These are phyloP conservation scores for Plasmopara muralis DNA, from an alignment of 352 stramenopile species.

Conservation along the genomic window DNA sequence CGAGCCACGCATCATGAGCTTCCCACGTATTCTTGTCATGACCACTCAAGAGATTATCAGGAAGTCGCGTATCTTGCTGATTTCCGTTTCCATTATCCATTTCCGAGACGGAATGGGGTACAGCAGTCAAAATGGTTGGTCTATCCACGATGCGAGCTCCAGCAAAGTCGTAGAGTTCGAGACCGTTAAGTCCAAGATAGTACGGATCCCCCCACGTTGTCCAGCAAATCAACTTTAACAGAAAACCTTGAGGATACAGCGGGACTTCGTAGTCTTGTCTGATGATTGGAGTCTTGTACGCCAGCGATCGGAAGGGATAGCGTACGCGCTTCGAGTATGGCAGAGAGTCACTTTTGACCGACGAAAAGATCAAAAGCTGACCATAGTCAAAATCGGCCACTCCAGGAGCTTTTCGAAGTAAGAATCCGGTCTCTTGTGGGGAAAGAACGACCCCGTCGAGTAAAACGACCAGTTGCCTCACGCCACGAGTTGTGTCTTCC, in stretches of 20 bases:
- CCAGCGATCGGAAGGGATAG: conserved; percentile 32
- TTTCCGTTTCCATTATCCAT: conserved; percentile 11
- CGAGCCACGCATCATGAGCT: conserved; percentile 62
- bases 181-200: conserved; percentile 72
- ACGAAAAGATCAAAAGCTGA: conserved; percentile 46
- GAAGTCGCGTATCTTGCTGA: conserved; percentile 38
- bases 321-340: conserved; percentile 33
- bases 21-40: conserved; percentile 75
- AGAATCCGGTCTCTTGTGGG: conserved; percentile 41
- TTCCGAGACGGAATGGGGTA: conserved; percentile 55
- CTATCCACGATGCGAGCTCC: conserved; percentile 33
- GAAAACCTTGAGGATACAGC: conserved; percentile 73
- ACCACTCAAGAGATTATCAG: conserved; percentile 57
- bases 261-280: conserved; percentile 84
- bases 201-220: conserved; percentile 81
- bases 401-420: conserved; percentile 78
- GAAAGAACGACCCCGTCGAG: conserved; percentile 51
- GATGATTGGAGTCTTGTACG: conserved; percentile 72
- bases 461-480: conserved; percentile 47
- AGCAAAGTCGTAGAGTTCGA: conserved; percentile 70
- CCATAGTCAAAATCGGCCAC: conserved; percentile 62
- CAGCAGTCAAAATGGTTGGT: conserved; percentile 38
- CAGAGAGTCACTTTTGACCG: background rate
- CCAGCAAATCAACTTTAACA: conserved; percentile 82
- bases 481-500: conserved; percentile 64